Evolutionary conservation across 2,329 filamentous ascomycete genomes (phyloP).

Genomic region (Fusarium sp.): DNA sequence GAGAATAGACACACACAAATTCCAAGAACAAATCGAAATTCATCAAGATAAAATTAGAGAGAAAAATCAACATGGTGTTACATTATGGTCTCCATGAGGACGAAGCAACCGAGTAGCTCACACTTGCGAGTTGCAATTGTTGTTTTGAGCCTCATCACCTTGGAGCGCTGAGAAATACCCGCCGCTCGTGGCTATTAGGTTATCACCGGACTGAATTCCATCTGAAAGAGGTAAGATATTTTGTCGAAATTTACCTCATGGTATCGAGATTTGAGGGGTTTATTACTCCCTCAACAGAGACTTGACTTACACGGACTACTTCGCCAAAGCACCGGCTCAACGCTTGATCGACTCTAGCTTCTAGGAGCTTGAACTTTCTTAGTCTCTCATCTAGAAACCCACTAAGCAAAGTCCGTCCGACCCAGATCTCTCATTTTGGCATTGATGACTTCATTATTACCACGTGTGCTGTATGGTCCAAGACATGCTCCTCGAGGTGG

Average conservation of each 20-base stretch:
- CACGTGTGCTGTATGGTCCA: constrained; percentile 8
- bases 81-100: neutral
- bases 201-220: neutral
- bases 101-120: neutral
- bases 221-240: neutral
- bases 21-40: neutral
- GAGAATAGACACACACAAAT: neutral
- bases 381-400: neutral
- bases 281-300: neutral
- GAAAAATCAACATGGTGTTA: neutral
- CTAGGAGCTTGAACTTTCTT: neutral
- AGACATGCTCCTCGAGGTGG: constrained; percentile 4
- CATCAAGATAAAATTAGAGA: neutral
- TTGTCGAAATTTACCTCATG: constrained; percentile 1
- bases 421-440: constrained; percentile 4
- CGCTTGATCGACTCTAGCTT: neutral
- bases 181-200: neutral
- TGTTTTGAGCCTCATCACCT: neutral
- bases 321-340: constrained; percentile 7
- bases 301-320: constrained; percentile 5
- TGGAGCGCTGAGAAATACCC: neutral
- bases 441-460: constrained; percentile 22
- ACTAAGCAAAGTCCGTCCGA: neutral
- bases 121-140: neutral
- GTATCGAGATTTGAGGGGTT: constrained; percentile 11